These are phyloP conservation scores for Penicillium sp. DNA, from an alignment of 2,329 filamentous ascomycete species.

Conservation along the genomic window DNA sequence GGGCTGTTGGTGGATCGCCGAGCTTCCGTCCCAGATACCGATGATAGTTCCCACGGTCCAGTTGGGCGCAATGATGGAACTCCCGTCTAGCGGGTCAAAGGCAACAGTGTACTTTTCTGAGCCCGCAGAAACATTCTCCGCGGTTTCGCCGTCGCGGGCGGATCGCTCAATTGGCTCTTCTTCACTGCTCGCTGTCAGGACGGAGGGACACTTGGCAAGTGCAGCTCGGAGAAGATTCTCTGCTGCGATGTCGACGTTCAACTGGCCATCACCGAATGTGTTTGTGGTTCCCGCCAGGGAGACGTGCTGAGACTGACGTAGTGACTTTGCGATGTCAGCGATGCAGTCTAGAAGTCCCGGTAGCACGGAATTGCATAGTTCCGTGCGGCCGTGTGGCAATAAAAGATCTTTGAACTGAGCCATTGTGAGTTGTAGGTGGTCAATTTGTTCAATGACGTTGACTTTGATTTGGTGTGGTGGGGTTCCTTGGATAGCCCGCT, in stretches of 20 bases:
- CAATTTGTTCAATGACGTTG: neutral
- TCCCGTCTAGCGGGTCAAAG: constrained; percentile 8
- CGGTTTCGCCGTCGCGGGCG: neutral
- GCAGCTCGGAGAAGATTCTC: constrained; percentile 6
- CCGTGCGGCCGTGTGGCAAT: neutral
- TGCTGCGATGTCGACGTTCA: constrained; percentile 9
- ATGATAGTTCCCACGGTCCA: constrained; percentile 9
- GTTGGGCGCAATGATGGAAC: constrained; percentile 8
- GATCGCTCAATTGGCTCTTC: constrained; percentile 6
- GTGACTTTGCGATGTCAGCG: constrained; percentile 1
- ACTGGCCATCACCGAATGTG: constrained; percentile 8
- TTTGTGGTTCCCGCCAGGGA: constrained; percentile 8
- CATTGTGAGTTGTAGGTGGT: neutral
- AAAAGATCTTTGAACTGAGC: neutral
- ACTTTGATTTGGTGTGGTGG: neutral
- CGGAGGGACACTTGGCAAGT: constrained; percentile 5
- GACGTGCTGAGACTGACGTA: constrained; percentile 7
- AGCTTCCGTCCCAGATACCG: constrained; percentile 7
- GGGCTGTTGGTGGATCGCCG: neutral
- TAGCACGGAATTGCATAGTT: constrained; percentile 1
- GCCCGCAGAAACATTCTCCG: neutral
- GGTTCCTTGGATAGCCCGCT: neutral
- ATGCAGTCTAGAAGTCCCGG: constrained; percentile 5
- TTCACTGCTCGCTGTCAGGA: constrained; percentile 7
- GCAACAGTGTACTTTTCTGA: constrained; percentile 7